A percentile compares a stretch with the other conserved stretches of the same genome.
Conservation (phyloP, 2,329 filamentous ascomycete genomes). For the Fusarium sp. region DNA sequence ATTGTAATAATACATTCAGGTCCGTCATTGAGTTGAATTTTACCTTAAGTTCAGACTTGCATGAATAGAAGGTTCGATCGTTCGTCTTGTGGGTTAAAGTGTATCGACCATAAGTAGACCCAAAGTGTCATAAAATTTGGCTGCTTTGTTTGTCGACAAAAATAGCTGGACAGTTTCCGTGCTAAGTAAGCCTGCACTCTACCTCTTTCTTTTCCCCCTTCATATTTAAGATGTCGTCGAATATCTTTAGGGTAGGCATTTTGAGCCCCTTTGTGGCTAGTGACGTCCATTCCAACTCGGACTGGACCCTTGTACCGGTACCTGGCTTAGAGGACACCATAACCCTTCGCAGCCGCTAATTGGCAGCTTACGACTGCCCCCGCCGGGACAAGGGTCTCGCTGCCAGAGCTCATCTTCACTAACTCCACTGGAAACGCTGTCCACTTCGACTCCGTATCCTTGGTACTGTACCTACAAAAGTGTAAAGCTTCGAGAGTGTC, state of each 20-base stretch:
- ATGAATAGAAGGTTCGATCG: constrained; percentile 2
- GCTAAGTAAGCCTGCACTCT: no score
- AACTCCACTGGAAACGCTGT: constrained; percentile 45
- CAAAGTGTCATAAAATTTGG: no score
- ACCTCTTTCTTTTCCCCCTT: no score
- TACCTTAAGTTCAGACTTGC: constrained; percentile 5
- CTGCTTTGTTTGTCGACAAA: no score
- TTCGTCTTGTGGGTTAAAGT: not conserved
- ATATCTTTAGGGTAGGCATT: not conserved
- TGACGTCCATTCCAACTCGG: not conserved
- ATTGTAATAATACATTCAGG: not conserved
- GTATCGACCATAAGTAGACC: no score
- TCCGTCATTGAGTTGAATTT: not conserved
- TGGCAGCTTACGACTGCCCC: constrained; percentile 19
- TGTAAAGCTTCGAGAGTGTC: constrained; percentile 18
- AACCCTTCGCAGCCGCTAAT: constrained; percentile 11
- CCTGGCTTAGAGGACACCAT: constrained; percentile 19
- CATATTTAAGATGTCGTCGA: no score
- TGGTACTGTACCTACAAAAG: constrained; percentile 18
- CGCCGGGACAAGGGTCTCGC: constrained; percentile 18
- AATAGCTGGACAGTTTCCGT: no score
- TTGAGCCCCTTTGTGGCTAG: constrained; percentile 29
- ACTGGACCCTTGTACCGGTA: not conserved
- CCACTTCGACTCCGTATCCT: constrained; percentile 40
- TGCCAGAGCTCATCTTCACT: constrained; percentile 37